phyloP scores from a whole-genome alignment of 805 yeast genomes.

The Cyberlindnera xishuangbannaensis region DNA sequence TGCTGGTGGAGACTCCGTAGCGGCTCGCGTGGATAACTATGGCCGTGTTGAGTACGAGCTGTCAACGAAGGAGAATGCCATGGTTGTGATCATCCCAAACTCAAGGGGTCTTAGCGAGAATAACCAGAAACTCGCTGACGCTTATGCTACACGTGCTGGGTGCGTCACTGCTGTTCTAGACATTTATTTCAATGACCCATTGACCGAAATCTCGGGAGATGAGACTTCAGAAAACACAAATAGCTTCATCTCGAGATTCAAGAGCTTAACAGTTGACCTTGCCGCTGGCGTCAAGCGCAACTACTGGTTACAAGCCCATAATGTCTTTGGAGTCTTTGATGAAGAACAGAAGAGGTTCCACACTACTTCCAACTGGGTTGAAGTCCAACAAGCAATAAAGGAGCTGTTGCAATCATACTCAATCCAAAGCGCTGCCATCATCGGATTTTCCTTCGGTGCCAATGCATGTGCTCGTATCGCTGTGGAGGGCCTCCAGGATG shows the following conservation, averaged over 20 bases:
- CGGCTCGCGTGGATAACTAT: constrained; percentile 19
- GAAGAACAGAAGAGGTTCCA: constrained; percentile 14
- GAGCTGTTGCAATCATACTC: constrained; percentile 17
- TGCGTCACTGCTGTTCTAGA: constrained; percentile 24
- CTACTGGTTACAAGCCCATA: constrained; percentile 21
- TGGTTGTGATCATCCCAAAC: constrained; percentile 23
- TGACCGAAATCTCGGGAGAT: constrained; percentile 7
- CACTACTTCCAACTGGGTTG: constrained; percentile 18
- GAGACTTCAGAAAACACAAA: not conserved
- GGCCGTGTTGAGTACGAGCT: constrained; percentile 23
- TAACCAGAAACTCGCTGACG: constrained; percentile 24
- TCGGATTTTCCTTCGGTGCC: constrained; percentile 25
- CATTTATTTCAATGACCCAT: constrained; percentile 19
- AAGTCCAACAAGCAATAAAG: constrained; percentile 12
- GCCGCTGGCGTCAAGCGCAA: constrained; percentile 15
- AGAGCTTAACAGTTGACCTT: constrained; percentile 16
- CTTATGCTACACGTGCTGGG: constrained; percentile 24
- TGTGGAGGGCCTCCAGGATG: constrained; percentile 9
- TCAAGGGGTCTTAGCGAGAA: constrained; percentile 21
- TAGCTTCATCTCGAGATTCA: constrained; percentile 17
- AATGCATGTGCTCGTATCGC: constrained; percentile 19
- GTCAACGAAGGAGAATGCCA: constrained; percentile 21
- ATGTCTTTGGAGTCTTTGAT: constrained; percentile 18
- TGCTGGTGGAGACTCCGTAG: constrained; percentile 6
- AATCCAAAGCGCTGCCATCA: constrained; percentile 15